These are phyloP conservation scores for Leishmania arabica DNA, from an alignment of 208 protist species.

Conservation along the genomic window DNA sequence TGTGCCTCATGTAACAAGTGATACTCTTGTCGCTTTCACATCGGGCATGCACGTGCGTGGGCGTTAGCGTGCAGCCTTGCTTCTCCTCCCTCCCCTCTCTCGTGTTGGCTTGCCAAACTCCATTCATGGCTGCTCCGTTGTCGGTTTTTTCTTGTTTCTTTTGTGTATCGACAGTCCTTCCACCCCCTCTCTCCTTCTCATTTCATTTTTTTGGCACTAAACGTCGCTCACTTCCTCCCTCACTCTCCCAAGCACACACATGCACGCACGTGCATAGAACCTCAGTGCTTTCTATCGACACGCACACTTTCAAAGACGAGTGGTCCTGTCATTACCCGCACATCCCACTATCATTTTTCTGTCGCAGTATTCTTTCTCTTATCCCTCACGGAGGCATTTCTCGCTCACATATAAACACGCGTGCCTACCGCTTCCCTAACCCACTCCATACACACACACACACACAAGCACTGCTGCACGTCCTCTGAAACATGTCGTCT, in stretches of 20 bases:
- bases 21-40: background rate
- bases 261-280: background rate
- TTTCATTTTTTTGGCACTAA: background rate
- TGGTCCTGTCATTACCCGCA: background rate
- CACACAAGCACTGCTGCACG: background rate
- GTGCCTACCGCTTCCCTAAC: background rate
- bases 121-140: too few species aligned
- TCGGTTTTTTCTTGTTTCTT: background rate
- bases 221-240: background rate
- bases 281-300: background rate
- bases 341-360: background rate
- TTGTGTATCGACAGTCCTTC: background rate
- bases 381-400: slow-evolving; percentile 1
- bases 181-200: background rate
- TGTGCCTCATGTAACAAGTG: too few species aligned
- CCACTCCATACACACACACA: background rate
- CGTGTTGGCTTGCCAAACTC: background rate
- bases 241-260: background rate
- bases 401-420: slow-evolving; percentile 3
- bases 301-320: background rate
- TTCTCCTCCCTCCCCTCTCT: background rate
- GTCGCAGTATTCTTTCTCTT: background rate
- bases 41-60: background rate
- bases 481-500: slow-evolving; percentile 22
- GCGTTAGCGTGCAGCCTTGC: background rate